Base-by-base conservation (phyloP, 306 rosid genomes). In the Betula pendula region DNA sequence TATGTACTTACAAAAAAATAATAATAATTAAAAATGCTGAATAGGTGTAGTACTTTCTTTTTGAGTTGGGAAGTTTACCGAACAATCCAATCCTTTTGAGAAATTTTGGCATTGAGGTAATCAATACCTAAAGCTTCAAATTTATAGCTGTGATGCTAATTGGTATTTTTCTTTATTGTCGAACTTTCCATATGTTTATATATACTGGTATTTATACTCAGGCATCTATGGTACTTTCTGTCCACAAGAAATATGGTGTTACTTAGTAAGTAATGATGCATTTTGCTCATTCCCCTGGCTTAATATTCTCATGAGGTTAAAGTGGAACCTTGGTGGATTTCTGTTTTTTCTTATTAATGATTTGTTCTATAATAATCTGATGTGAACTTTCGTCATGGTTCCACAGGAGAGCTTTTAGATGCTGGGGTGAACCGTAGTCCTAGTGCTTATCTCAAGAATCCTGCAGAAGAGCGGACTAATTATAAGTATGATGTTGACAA, bases 351-450 rank as follows among this genome's bases (percentile, higher is more conserved):
- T 62, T 16, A 17, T 62, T 62, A 27, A 33, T 16, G 68, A 62
- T 62, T 7, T 62, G 43, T 62, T 31, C 20, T 33, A 15, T 29
- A 5, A 17, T 62, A 31, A 14, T 62, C n/a, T 15, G 44, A 31
- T 55, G 29, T 6, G n/a, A 62, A 62, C 42, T 35, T 62, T 33
- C 5, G 29, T 62, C 5, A 9, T 17, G 44, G 44, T 62, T 62
- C 38, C 43, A 31, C 92, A 94, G 98, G 97, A 66, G 89, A 90
- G 74, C 84, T 94, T 50, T 81, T 94, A 55, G 93, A 94, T 79
- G 98, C 97, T 62, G 90, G 98, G 55, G 87, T 77, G 33, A 94
- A 88, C 76, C 98, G 98, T 69, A 94, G 98, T 80, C 98, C 98
- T 16, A 92, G 98, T 85, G 92, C 90, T 74, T 94, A 94, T 87